phyloP scores from a whole-genome alignment of 2,329 filamentous ascomycete genomes.

The Penicillium sp. region DNA sequence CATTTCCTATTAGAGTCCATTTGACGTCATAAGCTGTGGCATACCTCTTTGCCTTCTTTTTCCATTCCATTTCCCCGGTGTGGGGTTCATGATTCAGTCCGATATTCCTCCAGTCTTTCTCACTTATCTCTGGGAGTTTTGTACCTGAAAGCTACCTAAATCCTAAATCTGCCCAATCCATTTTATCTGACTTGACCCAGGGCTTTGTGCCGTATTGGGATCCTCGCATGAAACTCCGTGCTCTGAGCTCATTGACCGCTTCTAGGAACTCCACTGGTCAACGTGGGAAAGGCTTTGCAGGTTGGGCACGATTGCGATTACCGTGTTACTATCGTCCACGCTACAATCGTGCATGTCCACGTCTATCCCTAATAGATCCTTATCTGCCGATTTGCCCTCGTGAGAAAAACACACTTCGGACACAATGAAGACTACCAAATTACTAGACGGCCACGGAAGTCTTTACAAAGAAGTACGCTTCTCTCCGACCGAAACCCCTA shows the following conservation, averaged over 20 bases:
- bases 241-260: constrained; percentile 4
- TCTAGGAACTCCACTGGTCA: neutral
- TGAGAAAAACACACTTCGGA: neutral
- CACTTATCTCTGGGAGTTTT: neutral
- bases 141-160: constrained; percentile 7
- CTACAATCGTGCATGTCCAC: too few relatives aligned
- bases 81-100: neutral
- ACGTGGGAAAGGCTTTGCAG: neutral
- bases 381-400: neutral
- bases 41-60: neutral
- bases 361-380: neutral
- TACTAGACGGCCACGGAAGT: constrained; percentile 34
- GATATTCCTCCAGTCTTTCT: neutral
- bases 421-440: constrained; percentile 28
- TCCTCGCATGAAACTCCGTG: neutral
- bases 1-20: neutral
- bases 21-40: neutral
- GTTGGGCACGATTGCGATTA: constrained; percentile 1
- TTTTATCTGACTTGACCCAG: neutral
- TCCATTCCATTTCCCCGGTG: neutral
- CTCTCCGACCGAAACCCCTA: constrained; percentile 37
- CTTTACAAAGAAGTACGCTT: constrained; percentile 44
- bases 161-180: neutral
- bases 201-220: neutral
- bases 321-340: neutral